These are phyloP conservation scores for Globisporangium splendens DNA, from an alignment of 352 stramenopile species.

Conservation along the genomic window DNA sequence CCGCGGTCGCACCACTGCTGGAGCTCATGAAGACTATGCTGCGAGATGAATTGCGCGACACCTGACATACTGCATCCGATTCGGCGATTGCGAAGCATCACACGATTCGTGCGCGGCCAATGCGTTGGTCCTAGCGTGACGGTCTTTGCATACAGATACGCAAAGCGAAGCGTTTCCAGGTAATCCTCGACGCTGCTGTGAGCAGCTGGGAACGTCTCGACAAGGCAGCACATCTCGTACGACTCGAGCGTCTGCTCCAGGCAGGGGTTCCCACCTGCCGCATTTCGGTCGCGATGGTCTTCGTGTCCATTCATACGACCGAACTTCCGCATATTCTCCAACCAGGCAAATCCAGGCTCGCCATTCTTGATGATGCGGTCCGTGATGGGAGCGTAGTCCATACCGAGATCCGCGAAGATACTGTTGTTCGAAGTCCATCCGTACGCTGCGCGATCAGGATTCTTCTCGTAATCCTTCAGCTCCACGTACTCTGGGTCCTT, in stretches of 20 bases:
- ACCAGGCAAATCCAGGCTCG: slow-evolving; percentile 92
- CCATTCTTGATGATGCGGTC: slow-evolving; percentile 85
- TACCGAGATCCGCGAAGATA: slow-evolving; percentile 90
- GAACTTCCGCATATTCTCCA: slow-evolving; percentile 92
- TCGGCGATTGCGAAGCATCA: slow-evolving; percentile 91
- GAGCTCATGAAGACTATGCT: slow-evolving; percentile 74
- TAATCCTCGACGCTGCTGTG: slow-evolving; percentile 88
- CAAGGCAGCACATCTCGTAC: slow-evolving; percentile 94
- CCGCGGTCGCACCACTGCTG: slow-evolving; percentile 85
- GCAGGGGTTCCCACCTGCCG: slow-evolving; percentile 89
- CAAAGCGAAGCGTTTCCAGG: slow-evolving; percentile 80
- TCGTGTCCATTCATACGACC: slow-evolving; percentile 85
- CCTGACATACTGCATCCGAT: slow-evolving; percentile 92
- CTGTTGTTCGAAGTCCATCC: slow-evolving; percentile 95
- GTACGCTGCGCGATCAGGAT: slow-evolving; percentile 83
- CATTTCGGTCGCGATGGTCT: slow-evolving; percentile 80
- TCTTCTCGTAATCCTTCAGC: slow-evolving; percentile 90
- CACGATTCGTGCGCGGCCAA: slow-evolving; percentile 89
- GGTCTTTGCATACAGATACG: slow-evolving; percentile 92
- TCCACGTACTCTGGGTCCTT: slow-evolving; percentile 85
- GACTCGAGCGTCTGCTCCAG: slow-evolving; percentile 91
- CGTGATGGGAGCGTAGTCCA: slow-evolving; percentile 89
- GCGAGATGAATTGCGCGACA: slow-evolving; percentile 90
- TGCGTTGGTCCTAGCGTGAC: slow-evolving; percentile 91
- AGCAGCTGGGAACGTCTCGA: slow-evolving; percentile 91